Conservation (phyloP, 2,329 filamentous ascomycete species). For the Sordariomycetes sp. region DNA sequence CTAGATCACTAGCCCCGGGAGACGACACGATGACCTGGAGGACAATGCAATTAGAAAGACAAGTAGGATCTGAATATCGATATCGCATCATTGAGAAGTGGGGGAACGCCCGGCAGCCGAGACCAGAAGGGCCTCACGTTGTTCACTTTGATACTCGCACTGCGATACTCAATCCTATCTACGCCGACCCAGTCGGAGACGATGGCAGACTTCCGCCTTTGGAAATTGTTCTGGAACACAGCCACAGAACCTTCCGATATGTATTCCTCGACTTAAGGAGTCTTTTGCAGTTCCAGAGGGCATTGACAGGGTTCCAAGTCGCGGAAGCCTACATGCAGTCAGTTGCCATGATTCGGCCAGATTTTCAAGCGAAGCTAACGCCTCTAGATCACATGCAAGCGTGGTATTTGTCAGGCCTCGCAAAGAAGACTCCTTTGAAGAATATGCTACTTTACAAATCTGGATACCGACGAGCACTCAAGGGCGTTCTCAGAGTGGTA, state of each 20-base stretch:
- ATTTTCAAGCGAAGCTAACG: neutral
- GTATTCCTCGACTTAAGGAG: neutral
- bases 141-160: neutral
- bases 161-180: neutral
- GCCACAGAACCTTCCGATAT: neutral
- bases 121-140: neutral
- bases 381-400: neutral
- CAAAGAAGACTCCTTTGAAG: neutral
- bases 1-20: neutral
- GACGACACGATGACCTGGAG: neutral
- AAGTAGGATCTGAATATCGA: neutral
- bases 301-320: neutral
- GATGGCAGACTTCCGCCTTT: neutral
- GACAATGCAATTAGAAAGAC: neutral
- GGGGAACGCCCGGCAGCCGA: neutral
- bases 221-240: neutral
- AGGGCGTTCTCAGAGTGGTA: neutral
- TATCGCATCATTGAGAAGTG: conserved; percentile 1
- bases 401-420: neutral
- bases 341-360: neutral
- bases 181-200: conserved; percentile 1
- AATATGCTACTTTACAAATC: neutral
- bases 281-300: neutral
- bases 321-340: neutral
- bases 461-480: neutral